Percentiles rank a stretch among this genome's conserved stretches.
phyloP scores from a whole-genome alignment of 2,329 filamentous ascomycete genomes.

The Fusarium anguioides region DNA sequence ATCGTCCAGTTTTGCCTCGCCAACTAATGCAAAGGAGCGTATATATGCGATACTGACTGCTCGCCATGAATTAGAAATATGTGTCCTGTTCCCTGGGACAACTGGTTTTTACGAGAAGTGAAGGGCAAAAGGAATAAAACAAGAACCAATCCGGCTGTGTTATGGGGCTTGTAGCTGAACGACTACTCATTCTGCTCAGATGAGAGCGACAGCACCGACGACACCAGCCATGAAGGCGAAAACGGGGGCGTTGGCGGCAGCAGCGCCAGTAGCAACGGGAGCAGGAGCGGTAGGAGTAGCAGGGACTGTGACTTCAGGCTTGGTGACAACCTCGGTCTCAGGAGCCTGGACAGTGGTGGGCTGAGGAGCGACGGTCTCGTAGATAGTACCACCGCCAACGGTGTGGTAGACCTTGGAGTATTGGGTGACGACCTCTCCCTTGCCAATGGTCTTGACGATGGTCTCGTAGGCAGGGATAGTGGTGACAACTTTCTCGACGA shows the following conservation, averaged over 20 bases:
- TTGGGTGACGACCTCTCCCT: conserved; percentile 38
- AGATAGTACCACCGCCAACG: conserved; percentile 42
- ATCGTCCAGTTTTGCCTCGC: conserved; percentile 17
- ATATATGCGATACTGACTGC: conserved; percentile 9
- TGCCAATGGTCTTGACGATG: conserved; percentile 39
- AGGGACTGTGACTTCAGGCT: conserved; percentile 39
- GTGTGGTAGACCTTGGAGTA: conserved; percentile 45
- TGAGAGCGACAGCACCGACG: conserved; percentile 52
- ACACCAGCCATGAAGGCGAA: conserved; percentile 54
- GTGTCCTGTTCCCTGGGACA: conserved; percentile 18
- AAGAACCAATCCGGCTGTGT: conserved; percentile 17
- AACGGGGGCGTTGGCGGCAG: conserved; percentile 48
- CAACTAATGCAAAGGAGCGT: conserved; percentile 27
- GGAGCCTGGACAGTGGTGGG: conserved; percentile 45
- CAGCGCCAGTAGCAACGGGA: conserved; percentile 46
- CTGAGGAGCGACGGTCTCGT: conserved; percentile 48
- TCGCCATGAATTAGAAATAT: conserved; percentile 29
- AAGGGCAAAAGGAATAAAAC: conserved; percentile 20
- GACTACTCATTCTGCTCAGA: conserved; percentile 41
- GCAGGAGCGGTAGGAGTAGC: conserved; percentile 38
- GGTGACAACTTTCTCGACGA: conserved; percentile 53
- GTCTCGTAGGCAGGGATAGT: conserved; percentile 51
- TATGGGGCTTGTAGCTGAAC: neutral
- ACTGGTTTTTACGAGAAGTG: conserved; percentile 19
- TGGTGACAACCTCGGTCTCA: conserved; percentile 39